These are phyloP conservation scores for Coffea eugenioides DNA, from an alignment of 257 asterid genomes.

Conservation along the genomic window DNA sequence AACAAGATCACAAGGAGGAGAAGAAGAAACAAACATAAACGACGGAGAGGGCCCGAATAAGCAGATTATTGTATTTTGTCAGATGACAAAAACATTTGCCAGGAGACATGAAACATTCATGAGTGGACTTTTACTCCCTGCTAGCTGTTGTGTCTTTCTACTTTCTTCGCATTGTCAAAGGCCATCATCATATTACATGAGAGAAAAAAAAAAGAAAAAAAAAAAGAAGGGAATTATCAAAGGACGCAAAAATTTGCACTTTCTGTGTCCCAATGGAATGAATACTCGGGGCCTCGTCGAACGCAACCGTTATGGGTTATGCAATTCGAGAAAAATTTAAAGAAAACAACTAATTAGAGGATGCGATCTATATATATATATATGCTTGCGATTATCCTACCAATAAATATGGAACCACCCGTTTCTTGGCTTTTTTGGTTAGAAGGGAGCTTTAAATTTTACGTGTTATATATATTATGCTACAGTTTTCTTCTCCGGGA, in stretches of 20 bases:
- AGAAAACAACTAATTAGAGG: background rate
- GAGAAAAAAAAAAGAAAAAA: too few species aligned
- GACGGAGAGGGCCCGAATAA: background rate
- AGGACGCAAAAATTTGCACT: too few species aligned
- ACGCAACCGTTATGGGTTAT: too few species aligned
- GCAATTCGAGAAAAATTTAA: too few species aligned
- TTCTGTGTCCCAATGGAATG: too few species aligned
- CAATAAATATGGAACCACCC: background rate
- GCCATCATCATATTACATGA: too few species aligned
- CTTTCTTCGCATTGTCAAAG: background rate
- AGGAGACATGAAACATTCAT: background rate
- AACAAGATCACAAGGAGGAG: background rate
- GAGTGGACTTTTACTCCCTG: background rate
- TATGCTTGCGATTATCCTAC: background rate
- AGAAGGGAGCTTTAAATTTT: slow-evolving; percentile 6
- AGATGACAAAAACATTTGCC: background rate
- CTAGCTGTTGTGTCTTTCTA: background rate
- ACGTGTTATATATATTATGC: background rate
- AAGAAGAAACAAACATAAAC: background rate
- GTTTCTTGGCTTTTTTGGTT: background rate
- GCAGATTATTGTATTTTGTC: background rate
- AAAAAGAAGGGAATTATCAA: too few species aligned
- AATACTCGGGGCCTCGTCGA: too few species aligned
- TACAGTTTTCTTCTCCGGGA: background rate
- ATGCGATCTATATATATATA: background rate